Conservation (phyloP, 2,329 filamentous ascomycete species). For the Botryotinia globosa region DNA sequence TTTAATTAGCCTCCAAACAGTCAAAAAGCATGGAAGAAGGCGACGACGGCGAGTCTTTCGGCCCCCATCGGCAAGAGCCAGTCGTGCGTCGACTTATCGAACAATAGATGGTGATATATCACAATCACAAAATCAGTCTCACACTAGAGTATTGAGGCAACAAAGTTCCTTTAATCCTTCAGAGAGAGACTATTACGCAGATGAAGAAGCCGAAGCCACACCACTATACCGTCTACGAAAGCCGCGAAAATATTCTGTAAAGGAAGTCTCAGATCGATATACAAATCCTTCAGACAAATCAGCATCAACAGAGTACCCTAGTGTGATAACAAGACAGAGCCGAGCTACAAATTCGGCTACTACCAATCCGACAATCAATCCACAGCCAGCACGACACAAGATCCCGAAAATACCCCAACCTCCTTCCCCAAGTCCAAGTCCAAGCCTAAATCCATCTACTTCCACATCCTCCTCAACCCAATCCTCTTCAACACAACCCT, state of each 20-base stretch:
- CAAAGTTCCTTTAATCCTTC: not conserved
- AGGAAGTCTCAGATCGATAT: not conserved
- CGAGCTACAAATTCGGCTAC: not conserved
- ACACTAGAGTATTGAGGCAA: not conserved
- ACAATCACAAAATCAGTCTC: not conserved
- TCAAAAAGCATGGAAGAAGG: not conserved
- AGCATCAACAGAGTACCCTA: too few relatives aligned
- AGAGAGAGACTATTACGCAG: not conserved
- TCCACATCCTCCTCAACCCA: not conserved
- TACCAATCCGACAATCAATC: not conserved
- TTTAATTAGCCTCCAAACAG: not conserved
- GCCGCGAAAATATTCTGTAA: not conserved
- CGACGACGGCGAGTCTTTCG: not conserved
- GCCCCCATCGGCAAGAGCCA: not conserved
- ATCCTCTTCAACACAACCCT: not conserved
- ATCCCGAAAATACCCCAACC: not conserved
- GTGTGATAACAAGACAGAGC: not conserved
- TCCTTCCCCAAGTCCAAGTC: not conserved
- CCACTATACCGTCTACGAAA: not conserved
- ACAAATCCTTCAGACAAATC: too few relatives aligned
- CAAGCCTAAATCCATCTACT: not conserved
- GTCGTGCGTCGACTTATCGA: not conserved
- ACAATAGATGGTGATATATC: not conserved
- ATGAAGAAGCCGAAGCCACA: not conserved
- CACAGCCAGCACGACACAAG: not conserved